phyloP scores from a whole-genome alignment of 2,329 filamentous ascomycete genomes.

The Onygena corvina region DNA sequence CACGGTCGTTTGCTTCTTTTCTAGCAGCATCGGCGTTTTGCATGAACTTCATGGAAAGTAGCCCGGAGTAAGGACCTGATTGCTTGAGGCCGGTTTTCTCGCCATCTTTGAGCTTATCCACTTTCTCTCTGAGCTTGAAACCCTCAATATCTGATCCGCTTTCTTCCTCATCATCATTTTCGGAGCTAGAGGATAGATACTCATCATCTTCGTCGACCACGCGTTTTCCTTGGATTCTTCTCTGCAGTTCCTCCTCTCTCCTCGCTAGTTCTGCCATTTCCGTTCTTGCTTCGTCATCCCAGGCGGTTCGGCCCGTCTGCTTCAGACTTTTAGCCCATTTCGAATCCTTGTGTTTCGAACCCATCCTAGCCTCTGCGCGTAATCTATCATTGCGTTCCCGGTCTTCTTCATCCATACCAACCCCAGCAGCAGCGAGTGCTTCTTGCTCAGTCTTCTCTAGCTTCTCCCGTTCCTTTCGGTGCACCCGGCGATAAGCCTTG shows the following conservation, averaged over 20 bases:
- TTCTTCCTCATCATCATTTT: slow-evolving; percentile 47
- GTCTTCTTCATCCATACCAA: slow-evolving; percentile 53
- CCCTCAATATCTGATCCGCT: slow-evolving; percentile 34
- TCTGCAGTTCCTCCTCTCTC: slow-evolving; percentile 68
- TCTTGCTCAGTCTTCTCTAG: slow-evolving; percentile 46
- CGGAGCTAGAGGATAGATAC: slow-evolving; percentile 47
- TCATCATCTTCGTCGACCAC: slow-evolving; percentile 52
- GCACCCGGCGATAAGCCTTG: slow-evolving; percentile 84
- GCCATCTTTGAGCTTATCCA: slow-evolving; percentile 38
- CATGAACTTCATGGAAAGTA: slow-evolving; percentile 91
- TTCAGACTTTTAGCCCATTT: slow-evolving; percentile 84
- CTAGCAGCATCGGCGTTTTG: slow-evolving; percentile 67
- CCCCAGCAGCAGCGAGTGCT: slow-evolving; percentile 46
- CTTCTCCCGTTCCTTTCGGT: slow-evolving; percentile 63
- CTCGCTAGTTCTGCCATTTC: slow-evolving; percentile 70
- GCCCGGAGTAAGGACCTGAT: slow-evolving; percentile 46
- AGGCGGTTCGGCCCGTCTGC: slow-evolving; percentile 64
- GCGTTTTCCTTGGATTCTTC: slow-evolving; percentile 62
- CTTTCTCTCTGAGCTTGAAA: slow-evolving; percentile 30
- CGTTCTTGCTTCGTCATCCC: slow-evolving; percentile 75
- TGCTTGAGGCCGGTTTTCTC: slow-evolving; percentile 33
- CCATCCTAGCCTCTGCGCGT: slow-evolving; percentile 73
- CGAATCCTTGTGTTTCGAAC: slow-evolving; percentile 71
- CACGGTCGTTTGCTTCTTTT: slow-evolving; percentile 68
- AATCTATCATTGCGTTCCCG: slow-evolving; percentile 56